Conservation (phyloP, 139 green algal genomes). For the Chlamydomonas incerta region DNA sequence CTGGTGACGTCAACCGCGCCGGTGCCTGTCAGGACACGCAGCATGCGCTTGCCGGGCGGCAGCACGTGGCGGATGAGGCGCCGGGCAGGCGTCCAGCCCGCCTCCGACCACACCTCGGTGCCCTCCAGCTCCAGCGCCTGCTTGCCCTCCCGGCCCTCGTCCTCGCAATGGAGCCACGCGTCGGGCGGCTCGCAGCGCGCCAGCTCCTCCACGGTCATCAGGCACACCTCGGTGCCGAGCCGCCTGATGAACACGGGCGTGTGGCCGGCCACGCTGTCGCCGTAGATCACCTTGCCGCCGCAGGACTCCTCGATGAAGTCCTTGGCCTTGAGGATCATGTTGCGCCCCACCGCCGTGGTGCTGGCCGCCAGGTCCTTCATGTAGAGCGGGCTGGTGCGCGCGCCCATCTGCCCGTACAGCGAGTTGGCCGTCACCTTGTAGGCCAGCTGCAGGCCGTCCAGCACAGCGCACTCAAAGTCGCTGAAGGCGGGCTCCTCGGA, state of each 20-base stretch:
- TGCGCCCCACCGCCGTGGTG: constrained; percentile 36
- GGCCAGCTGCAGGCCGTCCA: constrained; percentile 47
- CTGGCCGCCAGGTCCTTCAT: constrained; percentile 44
- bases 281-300: constrained; percentile 33
- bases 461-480: constrained; percentile 30
- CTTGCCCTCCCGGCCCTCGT: too few relatives aligned
- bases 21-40: neutral
- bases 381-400: constrained; percentile 29
- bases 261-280: constrained; percentile 22
- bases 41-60: neutral
- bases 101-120: neutral
- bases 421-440: constrained; percentile 51
- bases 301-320: constrained; percentile 12
- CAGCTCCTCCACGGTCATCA: neutral
- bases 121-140: neutral
- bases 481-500: too few relatives aligned
- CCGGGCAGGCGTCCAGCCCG: neutral
- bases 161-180: neutral
- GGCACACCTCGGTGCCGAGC: neutral
- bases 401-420: constrained; percentile 36
- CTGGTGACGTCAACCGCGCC: neutral
- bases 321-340: constrained; percentile 43
- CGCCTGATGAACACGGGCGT: neutral
- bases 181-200: neutral
- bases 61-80: neutral